These are phyloP conservation scores for Pichia sp. DNA, from an alignment of 1,139 yeast genomes.

Conservation along the genomic window DNA sequence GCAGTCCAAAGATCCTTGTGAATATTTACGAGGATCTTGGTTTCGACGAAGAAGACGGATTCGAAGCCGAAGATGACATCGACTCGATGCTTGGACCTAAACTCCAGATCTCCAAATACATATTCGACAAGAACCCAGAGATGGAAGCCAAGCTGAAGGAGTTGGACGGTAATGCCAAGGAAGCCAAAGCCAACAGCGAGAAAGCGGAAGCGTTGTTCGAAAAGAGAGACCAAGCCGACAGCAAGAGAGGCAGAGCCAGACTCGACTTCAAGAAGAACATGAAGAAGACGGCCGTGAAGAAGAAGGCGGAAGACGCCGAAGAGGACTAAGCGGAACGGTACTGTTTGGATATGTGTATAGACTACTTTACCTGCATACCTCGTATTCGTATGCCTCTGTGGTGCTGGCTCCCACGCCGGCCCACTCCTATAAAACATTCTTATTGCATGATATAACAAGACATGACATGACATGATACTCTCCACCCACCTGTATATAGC, in stretches of 20 bases:
- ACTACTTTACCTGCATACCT: neutral
- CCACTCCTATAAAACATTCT: no score
- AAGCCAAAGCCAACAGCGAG: neutral
- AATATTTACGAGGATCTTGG: slow-evolving; percentile 18
- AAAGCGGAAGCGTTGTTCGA: slow-evolving; percentile 1
- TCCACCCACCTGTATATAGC: no score
- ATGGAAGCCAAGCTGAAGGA: slow-evolving; percentile 17
- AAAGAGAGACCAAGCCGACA: neutral
- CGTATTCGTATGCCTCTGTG: no score
- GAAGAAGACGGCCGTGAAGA: slow-evolving; percentile 3
- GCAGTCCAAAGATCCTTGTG: slow-evolving; percentile 14
- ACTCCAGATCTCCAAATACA: slow-evolving; percentile 19
- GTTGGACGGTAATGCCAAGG: slow-evolving; percentile 1
- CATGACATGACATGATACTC: no score
- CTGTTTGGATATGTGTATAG: neutral
- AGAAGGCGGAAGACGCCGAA: neutral
- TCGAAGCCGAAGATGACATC: slow-evolving; percentile 11
- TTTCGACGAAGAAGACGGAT: slow-evolving; percentile 17
- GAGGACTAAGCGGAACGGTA: no score
- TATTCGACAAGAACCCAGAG: slow-evolving; percentile 19
- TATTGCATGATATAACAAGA: no score
- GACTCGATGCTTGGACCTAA: slow-evolving; percentile 19
- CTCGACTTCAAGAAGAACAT: slow-evolving; percentile 12
- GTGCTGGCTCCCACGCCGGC: no score
- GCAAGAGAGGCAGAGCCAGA: slow-evolving; percentile 13